Percentiles rank a stretch among this genome's conserved stretches.
These are phyloP conservation scores for Spergularia marina DNA, from an alignment of 148 eudicot species.

Conservation along the genomic window DNA sequence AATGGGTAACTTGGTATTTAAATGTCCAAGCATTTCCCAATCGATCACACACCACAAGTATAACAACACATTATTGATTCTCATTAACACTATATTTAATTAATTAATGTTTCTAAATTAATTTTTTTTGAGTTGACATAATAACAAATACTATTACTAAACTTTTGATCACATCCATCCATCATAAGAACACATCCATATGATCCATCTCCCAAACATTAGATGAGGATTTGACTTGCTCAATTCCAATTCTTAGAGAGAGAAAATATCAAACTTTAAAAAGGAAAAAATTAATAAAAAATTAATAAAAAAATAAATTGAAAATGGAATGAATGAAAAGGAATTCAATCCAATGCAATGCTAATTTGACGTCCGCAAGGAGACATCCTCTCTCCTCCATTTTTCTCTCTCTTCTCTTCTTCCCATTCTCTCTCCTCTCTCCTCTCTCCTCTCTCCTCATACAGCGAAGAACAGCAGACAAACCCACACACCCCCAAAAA, in stretches of 20 bases:
- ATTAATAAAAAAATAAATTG: background rate
- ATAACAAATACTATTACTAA: too few relatives aligned
- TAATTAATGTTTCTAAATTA: too few relatives aligned
- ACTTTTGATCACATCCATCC: too few relatives aligned
- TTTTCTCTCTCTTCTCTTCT: constrained; percentile 39
- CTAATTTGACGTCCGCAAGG: constrained; percentile 83
- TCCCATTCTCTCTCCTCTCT: constrained; percentile 33
- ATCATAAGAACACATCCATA: constrained; percentile 1
- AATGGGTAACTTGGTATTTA: too few relatives aligned
- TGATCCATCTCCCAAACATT: constrained; percentile 18
- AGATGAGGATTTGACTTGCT: constrained; percentile 33
- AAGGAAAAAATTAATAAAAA: background rate
- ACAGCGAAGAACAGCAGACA: constrained; percentile 51
- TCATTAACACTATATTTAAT: too few relatives aligned
- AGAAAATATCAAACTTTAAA: too few relatives aligned
- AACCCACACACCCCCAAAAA: constrained; percentile 5
- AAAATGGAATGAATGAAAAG: constrained; percentile 15
- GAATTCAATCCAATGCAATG: constrained; percentile 65
- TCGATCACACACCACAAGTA: too few relatives aligned
- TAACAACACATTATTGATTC: too few relatives aligned
- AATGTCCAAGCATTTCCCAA: too few relatives aligned
- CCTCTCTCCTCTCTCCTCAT: constrained; percentile 41
- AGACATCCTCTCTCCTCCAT: constrained; percentile 30
- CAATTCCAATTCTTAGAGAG: background rate
- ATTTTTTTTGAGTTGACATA: too few relatives aligned